These are phyloP conservation scores for Hypholoma sublateritium DNA, from an alignment of 768 basidiomycete species.

Conservation along the genomic window DNA sequence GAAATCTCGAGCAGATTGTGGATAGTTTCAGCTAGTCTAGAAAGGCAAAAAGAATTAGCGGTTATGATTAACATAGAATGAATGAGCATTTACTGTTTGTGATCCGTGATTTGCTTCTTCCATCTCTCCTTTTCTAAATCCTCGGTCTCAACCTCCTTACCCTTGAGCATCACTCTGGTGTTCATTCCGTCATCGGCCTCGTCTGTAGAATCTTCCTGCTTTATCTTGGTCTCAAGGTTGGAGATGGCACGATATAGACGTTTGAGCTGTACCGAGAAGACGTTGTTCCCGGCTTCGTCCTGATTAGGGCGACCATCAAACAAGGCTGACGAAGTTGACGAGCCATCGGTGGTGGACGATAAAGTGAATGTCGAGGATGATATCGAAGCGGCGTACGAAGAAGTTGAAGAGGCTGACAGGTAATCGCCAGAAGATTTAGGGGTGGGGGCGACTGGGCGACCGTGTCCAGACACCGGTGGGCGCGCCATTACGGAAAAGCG, in stretches of 20 bases:
- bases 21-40: constrained; percentile 85
- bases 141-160: constrained; percentile 44
- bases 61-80: constrained; percentile 7
- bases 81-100: constrained; percentile 72
- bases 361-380: constrained; percentile 71
- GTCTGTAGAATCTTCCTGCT: constrained; percentile 59
- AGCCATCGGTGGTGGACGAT: constrained; percentile 76
- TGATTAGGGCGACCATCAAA: constrained; percentile 53
- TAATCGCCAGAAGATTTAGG: constrained; percentile 68
- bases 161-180: constrained; percentile 43
- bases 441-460: constrained; percentile 45
- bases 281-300: constrained; percentile 58
- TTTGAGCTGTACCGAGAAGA: constrained; percentile 76
- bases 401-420: constrained; percentile 72
- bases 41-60: constrained; percentile 5
- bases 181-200: constrained; percentile 46
- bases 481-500: constrained; percentile 72
- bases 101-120: constrained; percentile 67
- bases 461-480: constrained; percentile 29
- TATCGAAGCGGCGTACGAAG: constrained; percentile 70
- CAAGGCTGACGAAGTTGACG: constrained; percentile 68
- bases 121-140: constrained; percentile 78
- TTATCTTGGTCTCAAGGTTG: constrained; percentile 73
- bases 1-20: constrained; percentile 87
- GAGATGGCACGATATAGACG: constrained; percentile 82